These are phyloP conservation scores for Mariannaea sp. DNA, from an alignment of 2,329 filamentous ascomycete species.

Conservation along the genomic window DNA sequence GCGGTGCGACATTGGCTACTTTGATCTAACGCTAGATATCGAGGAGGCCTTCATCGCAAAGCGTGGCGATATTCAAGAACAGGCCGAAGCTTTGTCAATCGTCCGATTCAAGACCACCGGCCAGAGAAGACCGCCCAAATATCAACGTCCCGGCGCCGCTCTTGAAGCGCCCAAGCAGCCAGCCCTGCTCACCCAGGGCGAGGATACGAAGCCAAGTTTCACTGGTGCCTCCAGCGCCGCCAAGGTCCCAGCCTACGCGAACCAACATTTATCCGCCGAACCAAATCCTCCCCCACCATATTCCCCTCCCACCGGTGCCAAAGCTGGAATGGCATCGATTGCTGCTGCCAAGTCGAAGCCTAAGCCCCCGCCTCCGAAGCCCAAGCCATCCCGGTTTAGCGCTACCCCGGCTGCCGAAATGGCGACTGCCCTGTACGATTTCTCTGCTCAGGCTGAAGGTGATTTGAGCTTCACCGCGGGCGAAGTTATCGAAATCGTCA, in stretches of 20 bases:
- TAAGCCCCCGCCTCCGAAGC: slow-evolving; percentile 67
- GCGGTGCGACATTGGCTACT: slow-evolving; percentile 94
- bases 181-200: slow-evolving; percentile 57
- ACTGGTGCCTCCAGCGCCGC: slow-evolving; percentile 34
- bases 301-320: slow-evolving; percentile 51
- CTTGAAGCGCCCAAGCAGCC: slow-evolving; percentile 55
- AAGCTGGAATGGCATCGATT: slow-evolving; percentile 50
- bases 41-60: slow-evolving; percentile 91
- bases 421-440: slow-evolving; percentile 92
- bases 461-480: slow-evolving; percentile 90
- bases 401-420: slow-evolving; percentile 71
- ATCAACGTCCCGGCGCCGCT: slow-evolving; percentile 60
- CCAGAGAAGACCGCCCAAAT: slow-evolving; percentile 63
- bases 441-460: slow-evolving; percentile 91
- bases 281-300: slow-evolving; percentile 73
- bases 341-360: slow-evolving; percentile 68
- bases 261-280: slow-evolving; percentile 50
- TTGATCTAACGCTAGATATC: slow-evolving; percentile 87
- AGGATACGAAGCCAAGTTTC: slow-evolving; percentile 38
- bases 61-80: slow-evolving; percentile 84
- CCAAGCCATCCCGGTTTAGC: slow-evolving; percentile 78
- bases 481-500: slow-evolving; percentile 87
- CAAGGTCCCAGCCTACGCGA: slow-evolving; percentile 44
- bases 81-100: slow-evolving; percentile 81
- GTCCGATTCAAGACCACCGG: slow-evolving; percentile 91